Evolutionary conservation across 345 rosid species (phyloP), one percentile per base, ranked within the genome.

Genomic region (Corchorus capsularis): DNA sequence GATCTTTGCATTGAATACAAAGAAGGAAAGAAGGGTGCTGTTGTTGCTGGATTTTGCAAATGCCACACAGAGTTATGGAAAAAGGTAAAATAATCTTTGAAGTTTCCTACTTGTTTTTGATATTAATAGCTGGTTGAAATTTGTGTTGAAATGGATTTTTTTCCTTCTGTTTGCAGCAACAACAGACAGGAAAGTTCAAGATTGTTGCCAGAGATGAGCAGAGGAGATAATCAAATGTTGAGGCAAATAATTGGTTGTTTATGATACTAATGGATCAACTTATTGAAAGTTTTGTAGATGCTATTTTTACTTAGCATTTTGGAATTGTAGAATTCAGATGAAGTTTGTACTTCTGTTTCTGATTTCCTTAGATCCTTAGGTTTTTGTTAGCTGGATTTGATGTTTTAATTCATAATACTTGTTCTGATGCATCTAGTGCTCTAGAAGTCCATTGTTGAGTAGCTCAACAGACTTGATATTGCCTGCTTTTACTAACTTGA

Each of bases 1-100:
- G 91, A 91, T 80, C 89, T 91, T 72, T 88, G 88, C 20, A 79
- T 96, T 72, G 99, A 96, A 86, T 93, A 91, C 71, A 87, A 79
- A 59, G 84, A 91, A 83, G 88, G 94, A 45, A 93, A 82, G 79
- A 89, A 82, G 78, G 91, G 89, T 54, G 89, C 88, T 64, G 86
- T 96, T 19, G 96, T 96, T 65, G 96, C 94, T 76, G 98, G 93
- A 8, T 96, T 96, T 78, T 96, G 99, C 85, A 87, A 83, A 82
- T 83, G 64, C 34, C 98, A 96, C 71, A 85, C 94, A 1, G 83
- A 89, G 6, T 55, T 93, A 0, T 96, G 99, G 99, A 83, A 91
- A 68, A 92, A 86, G 92, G 99, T 95, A 78, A 80, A 57, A 27
- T 27, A 19, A 9, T 53, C 37, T 16, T 34, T 69, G 0, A 41